Evolutionary conservation across 1,284 basidiomycete genomes (phyloP).

Genomic region (Ceratobasidium sp.): DNA sequence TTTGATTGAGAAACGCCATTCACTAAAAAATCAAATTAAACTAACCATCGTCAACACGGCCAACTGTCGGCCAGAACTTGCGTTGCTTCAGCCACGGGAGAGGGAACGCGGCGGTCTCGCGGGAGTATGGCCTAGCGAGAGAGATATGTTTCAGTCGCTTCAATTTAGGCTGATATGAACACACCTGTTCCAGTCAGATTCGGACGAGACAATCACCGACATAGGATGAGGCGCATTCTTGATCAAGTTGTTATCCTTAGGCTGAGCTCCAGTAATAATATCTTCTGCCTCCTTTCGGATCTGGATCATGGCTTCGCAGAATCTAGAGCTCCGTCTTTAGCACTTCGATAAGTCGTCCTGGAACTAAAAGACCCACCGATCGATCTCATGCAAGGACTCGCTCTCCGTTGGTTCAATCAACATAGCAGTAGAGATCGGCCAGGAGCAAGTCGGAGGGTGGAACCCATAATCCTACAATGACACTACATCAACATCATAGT

Average conservation of each 20-base stretch:
- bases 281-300: conserved; percentile 93
- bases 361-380: conserved; percentile 59
- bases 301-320: conserved; percentile 96
- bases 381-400: conserved; percentile 88
- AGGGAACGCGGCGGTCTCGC: conserved; percentile 86
- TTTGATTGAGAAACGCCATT: conserved; percentile 16
- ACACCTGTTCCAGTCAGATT: conserved; percentile 83
- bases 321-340: conserved; percentile 55
- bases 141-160: not conserved
- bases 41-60: conserved; percentile 88
- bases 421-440: conserved; percentile 95
- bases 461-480: conserved; percentile 77
- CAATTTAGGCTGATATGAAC: conserved; percentile 44
- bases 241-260: conserved; percentile 87
- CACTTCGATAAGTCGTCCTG: conserved; percentile 26
- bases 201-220: conserved; percentile 70
- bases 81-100: conserved; percentile 76
- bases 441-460: conserved; percentile 91
- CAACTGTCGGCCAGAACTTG: conserved; percentile 95
- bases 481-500: conserved; percentile 41
- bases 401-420: conserved; percentile 95
- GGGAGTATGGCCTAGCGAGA: conserved; percentile 75
- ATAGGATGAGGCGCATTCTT: conserved; percentile 95
- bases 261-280: conserved; percentile 83
- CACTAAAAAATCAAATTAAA: conserved; percentile 39